Evolutionary conservation across 1,284 basidiomycete genomes (phyloP).

Genomic region (Microbotryum violaceum): DNA sequence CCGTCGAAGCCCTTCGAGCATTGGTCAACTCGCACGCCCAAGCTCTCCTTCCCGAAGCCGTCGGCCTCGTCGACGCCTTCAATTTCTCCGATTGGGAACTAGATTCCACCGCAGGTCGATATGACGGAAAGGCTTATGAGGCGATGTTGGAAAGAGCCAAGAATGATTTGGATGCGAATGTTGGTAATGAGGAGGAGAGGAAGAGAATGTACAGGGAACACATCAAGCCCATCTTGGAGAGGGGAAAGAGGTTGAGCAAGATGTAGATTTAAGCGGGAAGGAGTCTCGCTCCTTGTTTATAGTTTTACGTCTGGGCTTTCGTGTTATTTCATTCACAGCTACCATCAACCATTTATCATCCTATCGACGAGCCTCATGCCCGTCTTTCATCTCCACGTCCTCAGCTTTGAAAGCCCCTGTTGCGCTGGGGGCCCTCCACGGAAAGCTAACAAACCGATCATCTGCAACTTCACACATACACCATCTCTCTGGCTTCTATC

Average conservation of each 20-base stretch:
- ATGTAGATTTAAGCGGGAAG: background rate
- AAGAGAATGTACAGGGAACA: slow-evolving; percentile 14
- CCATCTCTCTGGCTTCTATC: too few species aligned
- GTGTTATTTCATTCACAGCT: too few species aligned
- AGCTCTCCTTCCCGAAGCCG: slow-evolving; percentile 56
- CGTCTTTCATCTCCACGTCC: too few species aligned
- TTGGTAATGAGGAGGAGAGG: slow-evolving; percentile 9
- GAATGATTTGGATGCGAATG: slow-evolving; percentile 18
- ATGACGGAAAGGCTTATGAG: slow-evolving; percentile 29
- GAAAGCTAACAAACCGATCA: too few species aligned
- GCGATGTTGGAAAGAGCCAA: slow-evolving; percentile 22
- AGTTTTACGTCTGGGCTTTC: too few species aligned
- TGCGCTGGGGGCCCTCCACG: too few species aligned
- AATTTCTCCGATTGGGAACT: slow-evolving; percentile 70
- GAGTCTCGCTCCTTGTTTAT: too few species aligned
- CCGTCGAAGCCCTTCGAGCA: slow-evolving; percentile 51
- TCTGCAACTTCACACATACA: too few species aligned
- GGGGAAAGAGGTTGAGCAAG: slow-evolving; percentile 6
- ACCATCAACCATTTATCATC: too few species aligned
- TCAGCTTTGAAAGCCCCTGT: too few species aligned
- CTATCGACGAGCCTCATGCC: too few species aligned
- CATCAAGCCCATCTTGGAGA: slow-evolving; percentile 18
- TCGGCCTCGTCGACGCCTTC: slow-evolving; percentile 66
- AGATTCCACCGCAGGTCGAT: slow-evolving; percentile 38
- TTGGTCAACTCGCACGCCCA: slow-evolving; percentile 51